These are phyloP conservation scores for Quercus glauca DNA, from an alignment of 306 rosid species.

Conservation along the genomic window DNA sequence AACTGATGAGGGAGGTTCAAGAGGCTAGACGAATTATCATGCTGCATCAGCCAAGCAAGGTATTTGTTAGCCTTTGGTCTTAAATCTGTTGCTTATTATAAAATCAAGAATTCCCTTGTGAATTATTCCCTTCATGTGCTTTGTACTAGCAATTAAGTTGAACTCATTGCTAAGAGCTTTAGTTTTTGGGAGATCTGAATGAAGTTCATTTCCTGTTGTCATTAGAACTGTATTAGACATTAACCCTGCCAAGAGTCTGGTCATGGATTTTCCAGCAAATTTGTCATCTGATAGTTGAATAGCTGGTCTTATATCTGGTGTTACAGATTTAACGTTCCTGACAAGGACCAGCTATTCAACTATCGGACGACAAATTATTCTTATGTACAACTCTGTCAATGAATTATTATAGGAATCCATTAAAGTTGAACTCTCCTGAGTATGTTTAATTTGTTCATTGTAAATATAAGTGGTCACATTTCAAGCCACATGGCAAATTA, in stretches of 20 bases:
- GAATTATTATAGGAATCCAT: neutral
- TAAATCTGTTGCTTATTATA: neutral
- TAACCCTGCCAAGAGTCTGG: too few relatives aligned
- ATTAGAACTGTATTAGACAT: too few relatives aligned
- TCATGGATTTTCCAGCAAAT: too few relatives aligned
- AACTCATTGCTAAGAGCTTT: too few relatives aligned
- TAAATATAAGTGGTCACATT: neutral
- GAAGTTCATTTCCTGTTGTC: too few relatives aligned
- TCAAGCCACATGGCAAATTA: neutral
- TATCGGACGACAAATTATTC: neutral
- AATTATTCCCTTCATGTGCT: neutral
- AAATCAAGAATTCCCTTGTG: neutral
- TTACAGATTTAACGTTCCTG: too few relatives aligned
- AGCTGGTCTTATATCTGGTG: too few relatives aligned
- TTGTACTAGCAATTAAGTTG: too few relatives aligned
- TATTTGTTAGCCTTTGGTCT: slow-evolving; percentile 19
- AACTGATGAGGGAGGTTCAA: slow-evolving; percentile 94
- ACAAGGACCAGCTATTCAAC: too few relatives aligned
- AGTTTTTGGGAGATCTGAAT: too few relatives aligned
- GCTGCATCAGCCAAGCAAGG: slow-evolving; percentile 99
- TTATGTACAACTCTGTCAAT: neutral
- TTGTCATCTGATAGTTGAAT: too few relatives aligned
- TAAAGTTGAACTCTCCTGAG: neutral
- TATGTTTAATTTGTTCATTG: neutral
- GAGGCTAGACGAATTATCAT: slow-evolving; percentile 92